A percentile compares a stretch with the other conserved stretches of the same genome.
These are phyloP conservation scores for Sphagnum contortum DNA, from an alignment of 225 moss, liverwort and hornwort species.

Conservation along the genomic window DNA sequence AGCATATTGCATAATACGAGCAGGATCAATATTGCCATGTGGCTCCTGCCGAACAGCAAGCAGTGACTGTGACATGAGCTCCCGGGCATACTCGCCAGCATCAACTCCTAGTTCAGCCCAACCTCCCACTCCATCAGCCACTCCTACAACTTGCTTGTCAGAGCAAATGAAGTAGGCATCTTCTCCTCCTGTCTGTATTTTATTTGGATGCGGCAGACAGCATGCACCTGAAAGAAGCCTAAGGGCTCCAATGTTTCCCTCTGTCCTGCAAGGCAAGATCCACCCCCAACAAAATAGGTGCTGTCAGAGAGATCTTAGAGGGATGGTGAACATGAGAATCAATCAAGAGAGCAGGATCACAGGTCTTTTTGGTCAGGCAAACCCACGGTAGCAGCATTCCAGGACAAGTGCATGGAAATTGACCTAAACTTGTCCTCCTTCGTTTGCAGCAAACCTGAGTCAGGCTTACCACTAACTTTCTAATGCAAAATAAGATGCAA, in stretches of 20 bases:
- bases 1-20: constrained; percentile 56
- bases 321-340: no score
- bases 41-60: constrained; percentile 61
- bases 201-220: constrained; percentile 80
- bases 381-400: no score
- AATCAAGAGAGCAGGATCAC: no score
- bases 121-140: constrained; percentile 92
- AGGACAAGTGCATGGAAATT: no score
- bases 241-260: constrained; percentile 26
- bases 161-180: constrained; percentile 85
- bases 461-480: no score
- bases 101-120: constrained; percentile 88
- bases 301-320: no score
- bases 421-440: no score
- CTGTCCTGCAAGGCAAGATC: constrained; percentile 32
- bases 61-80: constrained; percentile 75
- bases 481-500: no score
- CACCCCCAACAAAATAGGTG: no score
- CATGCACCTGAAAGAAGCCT: constrained; percentile 74
- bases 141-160: constrained; percentile 69
- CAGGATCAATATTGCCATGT: constrained; percentile 57
- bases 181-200: constrained; percentile 80
- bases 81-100: constrained; percentile 93
- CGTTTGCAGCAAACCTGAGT: no score
- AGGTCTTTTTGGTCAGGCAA: no score